Evolutionary conservation across 139 green algal species (phyloP), one percentile per base, ranked within the genome.

Genomic region (Auxenochlorella protothecoides): DNA sequence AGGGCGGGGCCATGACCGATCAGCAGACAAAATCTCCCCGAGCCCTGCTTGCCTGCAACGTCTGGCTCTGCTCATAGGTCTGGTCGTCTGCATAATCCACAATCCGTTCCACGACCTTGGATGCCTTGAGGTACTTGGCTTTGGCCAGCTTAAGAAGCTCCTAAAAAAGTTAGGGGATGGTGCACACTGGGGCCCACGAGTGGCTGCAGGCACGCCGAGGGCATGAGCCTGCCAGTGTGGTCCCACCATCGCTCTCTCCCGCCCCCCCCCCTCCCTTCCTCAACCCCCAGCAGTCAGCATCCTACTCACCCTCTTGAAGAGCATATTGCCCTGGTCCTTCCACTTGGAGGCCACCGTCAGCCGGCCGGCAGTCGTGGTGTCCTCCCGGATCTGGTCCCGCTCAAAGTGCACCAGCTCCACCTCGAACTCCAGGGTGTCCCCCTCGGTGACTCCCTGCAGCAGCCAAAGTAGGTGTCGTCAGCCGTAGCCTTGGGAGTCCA

Each of bases 401-500:
- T 92, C 71, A 75, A 93, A 94, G 59, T 60, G 55, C 6, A 89
- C 6, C 63, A 94, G 80, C 82, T 89, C 79, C 55, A 92, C 71
- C 72, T 94, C 82, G 65, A 86, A 92, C 72, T 91, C 80, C 27
- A 92, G 80, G 7, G 8, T 54, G 3, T 63, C 10, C 10, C 67
- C 72, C 4, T 53, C 13, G 16, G 54, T 16, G 44, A 78, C 56
- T 10, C 72, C 75, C 61, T 71, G 63, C 54, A 61, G 59, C 14
- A 62, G 16, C 56, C 6, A 56, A 53, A 55, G 52, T 11, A 3
- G 16, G 27, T 44, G 27, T 0, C 27, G 27, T 44, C 27, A 44
- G 27, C 27, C 27, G 27, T 44, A 44, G 27, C 27, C 27, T 2
- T 44, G 27, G 27, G 27, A 44, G 27, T 44, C 27, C 27, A 44